These are phyloP conservation scores for Areca catechu DNA, from an alignment of 176 grass and related monocot genomes.

Conservation along the genomic window DNA sequence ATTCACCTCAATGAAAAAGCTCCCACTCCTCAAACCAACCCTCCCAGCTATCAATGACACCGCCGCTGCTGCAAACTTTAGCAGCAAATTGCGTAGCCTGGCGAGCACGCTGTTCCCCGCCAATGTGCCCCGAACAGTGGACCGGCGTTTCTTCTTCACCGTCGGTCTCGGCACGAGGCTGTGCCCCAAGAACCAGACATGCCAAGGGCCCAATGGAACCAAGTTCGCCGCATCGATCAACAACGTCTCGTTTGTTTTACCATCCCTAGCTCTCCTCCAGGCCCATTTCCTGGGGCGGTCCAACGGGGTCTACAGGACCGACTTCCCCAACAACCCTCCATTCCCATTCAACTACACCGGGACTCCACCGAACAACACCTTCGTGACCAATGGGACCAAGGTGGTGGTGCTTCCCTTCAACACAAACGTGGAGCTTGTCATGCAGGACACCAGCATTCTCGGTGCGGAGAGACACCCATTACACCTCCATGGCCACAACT, in stretches of 20 bases:
- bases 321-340: slow-evolving; percentile 44
- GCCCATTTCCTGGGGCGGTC: slow-evolving; percentile 44
- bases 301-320: slow-evolving; percentile 38
- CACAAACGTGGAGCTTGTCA: slow-evolving; percentile 48
- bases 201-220: slow-evolving; percentile 66
- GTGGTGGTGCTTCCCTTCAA: slow-evolving; percentile 44
- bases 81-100: slow-evolving; percentile 39
- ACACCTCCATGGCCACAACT: slow-evolving; percentile 60
- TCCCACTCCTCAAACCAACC: slow-evolving; percentile 10
- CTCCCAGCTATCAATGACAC: slow-evolving; percentile 63
- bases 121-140: slow-evolving; percentile 25
- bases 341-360: slow-evolving; percentile 74
- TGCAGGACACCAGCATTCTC: slow-evolving; percentile 64
- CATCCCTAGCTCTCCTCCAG: slow-evolving; percentile 36
- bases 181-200: slow-evolving; percentile 54
- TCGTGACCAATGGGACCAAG: slow-evolving; percentile 37
- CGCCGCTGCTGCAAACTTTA: slow-evolving; percentile 26
- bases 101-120: slow-evolving; percentile 26
- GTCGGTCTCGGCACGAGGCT: slow-evolving; percentile 59
- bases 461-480: slow-evolving; percentile 61
- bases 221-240: slow-evolving; percentile 64
- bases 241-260: slow-evolving; percentile 52
- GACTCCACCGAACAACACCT: slow-evolving; percentile 36
- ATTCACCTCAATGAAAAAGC: not conserved
- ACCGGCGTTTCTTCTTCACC: slow-evolving; percentile 51